A percentile compares a stretch with the other conserved stretches of the same genome.
Conservation (phyloP, 768 basidiomycete genomes). For the Phylloporus arenicola region DNA sequence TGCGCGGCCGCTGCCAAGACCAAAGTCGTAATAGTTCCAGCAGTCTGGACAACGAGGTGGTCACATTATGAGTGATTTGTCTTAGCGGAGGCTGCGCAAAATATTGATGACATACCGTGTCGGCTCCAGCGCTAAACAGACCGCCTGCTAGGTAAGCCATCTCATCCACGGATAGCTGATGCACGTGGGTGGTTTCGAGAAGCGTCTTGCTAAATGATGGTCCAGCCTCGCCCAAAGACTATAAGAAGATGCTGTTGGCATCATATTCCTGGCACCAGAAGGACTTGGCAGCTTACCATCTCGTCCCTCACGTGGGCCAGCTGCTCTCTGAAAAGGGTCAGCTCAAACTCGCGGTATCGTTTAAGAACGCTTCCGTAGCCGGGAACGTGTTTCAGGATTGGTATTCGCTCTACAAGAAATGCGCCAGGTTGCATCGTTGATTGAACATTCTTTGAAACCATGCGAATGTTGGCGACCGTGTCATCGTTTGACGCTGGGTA, state of each 20-base stretch:
- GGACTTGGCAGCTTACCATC: not conserved
- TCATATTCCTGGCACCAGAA: not conserved
- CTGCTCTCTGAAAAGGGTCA: conserved; percentile 45
- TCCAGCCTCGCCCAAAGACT: conserved; percentile 8
- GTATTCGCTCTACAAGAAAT: conserved; percentile 49
- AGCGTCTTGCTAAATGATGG: conserved; percentile 46
- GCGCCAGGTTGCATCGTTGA: conserved; percentile 37
- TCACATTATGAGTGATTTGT: not conserved
- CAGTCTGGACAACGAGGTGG: conserved; percentile 28
- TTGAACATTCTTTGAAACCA: conserved; percentile 19
- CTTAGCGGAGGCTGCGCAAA: no score
- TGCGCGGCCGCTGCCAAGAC: conserved; percentile 48
- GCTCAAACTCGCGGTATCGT: conserved; percentile 42
- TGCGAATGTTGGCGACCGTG: conserved; percentile 16
- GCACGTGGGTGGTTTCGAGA: conserved; percentile 43
- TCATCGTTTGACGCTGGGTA: conserved; percentile 14
- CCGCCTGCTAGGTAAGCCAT: conserved; percentile 53
- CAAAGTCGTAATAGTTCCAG: conserved; percentile 43
- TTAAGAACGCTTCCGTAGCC: conserved; percentile 38
- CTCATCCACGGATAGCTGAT: conserved; percentile 46
- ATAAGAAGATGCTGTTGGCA: not conserved
- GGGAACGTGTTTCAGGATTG: conserved; percentile 42
- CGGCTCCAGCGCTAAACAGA: conserved; percentile 57
- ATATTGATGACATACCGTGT: conserved; percentile 35
- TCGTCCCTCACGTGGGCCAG: not conserved